Conservation (phyloP, 1,139 yeast genomes). For the Blastobotrys illinoisensis region DNA sequence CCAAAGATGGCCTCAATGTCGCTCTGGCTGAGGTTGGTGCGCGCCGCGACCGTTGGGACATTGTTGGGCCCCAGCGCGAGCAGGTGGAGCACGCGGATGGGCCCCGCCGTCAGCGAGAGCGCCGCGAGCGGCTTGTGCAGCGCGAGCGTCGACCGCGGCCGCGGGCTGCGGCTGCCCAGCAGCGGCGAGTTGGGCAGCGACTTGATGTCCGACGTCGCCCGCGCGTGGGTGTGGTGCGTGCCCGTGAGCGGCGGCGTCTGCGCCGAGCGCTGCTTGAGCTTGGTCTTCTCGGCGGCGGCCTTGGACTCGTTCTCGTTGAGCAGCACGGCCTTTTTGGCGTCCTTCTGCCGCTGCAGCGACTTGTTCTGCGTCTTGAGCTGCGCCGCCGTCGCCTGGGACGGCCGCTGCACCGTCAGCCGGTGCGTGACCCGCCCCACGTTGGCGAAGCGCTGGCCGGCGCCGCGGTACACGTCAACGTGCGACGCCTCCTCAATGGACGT, state of each 20-base stretch:
- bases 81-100: conserved; percentile 33
- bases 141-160: conserved; percentile 3
- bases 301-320: not conserved
- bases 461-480: conserved; percentile 15
- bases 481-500: conserved; percentile 17
- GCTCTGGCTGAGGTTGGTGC: conserved; percentile 27
- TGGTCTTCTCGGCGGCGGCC: conserved; percentile 1
- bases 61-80: conserved; percentile 32
- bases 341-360: conserved; percentile 18
- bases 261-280: conserved; percentile 1
- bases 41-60: conserved; percentile 21
- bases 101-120: conserved; percentile 25
- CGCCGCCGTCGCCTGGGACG: conserved; percentile 12
- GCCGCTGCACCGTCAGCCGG: conserved; percentile 18
- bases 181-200: conserved; percentile 16
- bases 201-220: conserved; percentile 11
- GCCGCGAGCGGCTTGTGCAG: conserved; percentile 22
- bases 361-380: conserved; percentile 21
- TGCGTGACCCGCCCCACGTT: conserved; percentile 24
- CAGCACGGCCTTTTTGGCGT: conserved; percentile 22
- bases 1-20: conserved; percentile 29
- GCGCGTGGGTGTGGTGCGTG: conserved; percentile 10
- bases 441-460: conserved; percentile 9
- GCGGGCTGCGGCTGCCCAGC: not conserved
- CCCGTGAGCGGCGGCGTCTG: conserved; percentile 21